Base-by-base conservation (phyloP, 345 rosid species). In the Odontarrhena argentea region DNA sequence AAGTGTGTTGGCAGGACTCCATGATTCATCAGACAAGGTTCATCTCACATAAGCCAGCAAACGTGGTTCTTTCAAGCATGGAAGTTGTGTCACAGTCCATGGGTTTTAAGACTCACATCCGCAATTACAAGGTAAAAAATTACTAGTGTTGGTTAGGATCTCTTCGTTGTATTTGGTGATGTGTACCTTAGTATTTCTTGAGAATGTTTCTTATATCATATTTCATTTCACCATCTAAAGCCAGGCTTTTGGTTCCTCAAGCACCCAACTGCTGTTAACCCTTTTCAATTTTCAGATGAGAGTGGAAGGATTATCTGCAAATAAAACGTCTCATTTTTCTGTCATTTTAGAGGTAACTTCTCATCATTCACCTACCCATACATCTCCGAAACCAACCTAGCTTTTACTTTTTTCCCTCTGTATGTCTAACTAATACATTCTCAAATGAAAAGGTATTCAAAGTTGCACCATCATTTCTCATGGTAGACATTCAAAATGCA, bases 81-180 rank as follows among this genome's bases (percentile, higher is more conserved):
- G 99, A 93, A 85, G 97, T 93, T 43, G 96, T 93, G 66, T 89
- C 97, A 5, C 99, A 93, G 63, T 93, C 99, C 61, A 90, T 93
- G 99, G 97, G 99, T 7, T 93, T 80, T 63, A 90, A 93, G 80
- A 93, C 99, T 0, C 99, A 93, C 53, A 93, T 93, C 63, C 96
- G 97, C 28, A 93, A 93, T 63, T 93, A 83, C 76, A 90, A 90
- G 92, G 99, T 90, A 8, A 65, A 76, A 81, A 5, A 51, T 36
- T 53, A 53, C 58, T 54, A 9, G 42, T 55, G 56, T 52, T 28
- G 6, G 24, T 50, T 13, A 9, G 2, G 38, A 7, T 22, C 13
- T 47, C 15, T 53, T 53, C 15, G 13, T 25, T 50, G 32, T 8
- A 25, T 37, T 28, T 37, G 12, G 14, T 63, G 36, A 40, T 63